These are phyloP conservation scores for Taxawa tesnikishii DNA, from an alignment of 2,329 filamentous ascomycete species.

Conservation along the genomic window DNA sequence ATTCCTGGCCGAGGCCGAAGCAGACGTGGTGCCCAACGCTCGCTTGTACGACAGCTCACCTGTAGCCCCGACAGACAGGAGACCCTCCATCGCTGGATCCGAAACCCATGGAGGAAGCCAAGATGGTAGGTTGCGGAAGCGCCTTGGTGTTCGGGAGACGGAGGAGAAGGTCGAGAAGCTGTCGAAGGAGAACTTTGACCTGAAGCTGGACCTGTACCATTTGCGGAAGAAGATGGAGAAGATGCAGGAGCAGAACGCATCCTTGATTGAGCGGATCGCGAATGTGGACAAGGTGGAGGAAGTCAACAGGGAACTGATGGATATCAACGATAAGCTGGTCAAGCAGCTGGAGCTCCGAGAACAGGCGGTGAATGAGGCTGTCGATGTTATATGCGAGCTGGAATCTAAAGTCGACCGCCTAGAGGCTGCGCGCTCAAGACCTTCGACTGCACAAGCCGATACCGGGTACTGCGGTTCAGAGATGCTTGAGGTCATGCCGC, in stretches of 20 bases:
- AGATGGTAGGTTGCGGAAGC: conserved; percentile 8
- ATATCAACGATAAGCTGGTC: conserved; percentile 47
- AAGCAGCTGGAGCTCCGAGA: conserved; percentile 55
- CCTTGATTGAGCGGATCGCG: conserved; percentile 40
- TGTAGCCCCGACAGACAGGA: conserved; percentile 10
- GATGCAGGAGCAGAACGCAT: conserved; percentile 46
- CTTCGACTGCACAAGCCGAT: conserved; percentile 20
- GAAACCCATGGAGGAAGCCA: conserved; percentile 6
- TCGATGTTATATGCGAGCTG: conserved; percentile 54
- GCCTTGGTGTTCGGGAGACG: conserved; percentile 53
- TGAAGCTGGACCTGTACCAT: conserved; percentile 62
- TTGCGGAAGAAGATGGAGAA: conserved; percentile 50
- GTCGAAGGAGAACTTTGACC: conserved; percentile 65
- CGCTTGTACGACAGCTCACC: conserved; percentile 15
- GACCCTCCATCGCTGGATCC: conserved; percentile 1
- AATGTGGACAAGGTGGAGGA: conserved; percentile 18
- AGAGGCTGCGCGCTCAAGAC: too few relatives aligned
- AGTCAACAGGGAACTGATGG: conserved; percentile 37
- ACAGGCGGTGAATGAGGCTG: conserved; percentile 58
- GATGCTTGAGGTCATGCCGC: conserved; percentile 14
- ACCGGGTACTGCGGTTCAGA: conserved; percentile 23
- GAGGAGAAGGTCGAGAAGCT: conserved; percentile 56
- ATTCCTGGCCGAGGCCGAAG: conserved; percentile 20
- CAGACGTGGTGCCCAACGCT: too few relatives aligned
- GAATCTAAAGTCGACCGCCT: conserved; percentile 36